Percentiles rank a stretch among this genome's conserved stretches.
These are phyloP conservation scores for Boletellus ananas DNA, from an alignment of 768 basidiomycete species.

Conservation along the genomic window DNA sequence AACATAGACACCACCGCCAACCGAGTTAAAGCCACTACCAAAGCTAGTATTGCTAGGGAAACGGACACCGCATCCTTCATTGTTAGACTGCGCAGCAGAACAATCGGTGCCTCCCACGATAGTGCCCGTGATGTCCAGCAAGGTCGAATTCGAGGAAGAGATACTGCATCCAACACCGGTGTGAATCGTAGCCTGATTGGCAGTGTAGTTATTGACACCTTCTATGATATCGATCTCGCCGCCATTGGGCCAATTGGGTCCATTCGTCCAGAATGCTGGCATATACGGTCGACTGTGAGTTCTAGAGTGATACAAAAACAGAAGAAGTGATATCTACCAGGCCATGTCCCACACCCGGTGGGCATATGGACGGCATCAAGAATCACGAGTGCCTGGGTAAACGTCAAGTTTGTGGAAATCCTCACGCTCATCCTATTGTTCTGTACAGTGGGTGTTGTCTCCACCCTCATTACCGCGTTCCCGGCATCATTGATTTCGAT, in stretches of 20 bases:
- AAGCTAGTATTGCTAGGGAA: constrained; percentile 59
- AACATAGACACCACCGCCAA: constrained; percentile 84
- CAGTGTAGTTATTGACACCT: constrained; percentile 76
- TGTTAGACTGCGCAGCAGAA: constrained; percentile 62
- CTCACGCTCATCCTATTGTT: constrained; percentile 72
- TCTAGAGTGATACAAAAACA: background rate
- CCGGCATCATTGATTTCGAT: constrained; percentile 64
- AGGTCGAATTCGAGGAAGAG: constrained; percentile 41
- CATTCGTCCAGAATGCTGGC: constrained; percentile 48
- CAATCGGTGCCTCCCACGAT: constrained; percentile 73
- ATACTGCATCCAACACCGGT: constrained; percentile 70
- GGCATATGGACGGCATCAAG: constrained; percentile 90
- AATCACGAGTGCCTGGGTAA: constrained; percentile 67
- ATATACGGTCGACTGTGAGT: background rate
- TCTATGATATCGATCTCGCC: constrained; percentile 87
- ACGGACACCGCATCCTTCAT: constrained; percentile 80
- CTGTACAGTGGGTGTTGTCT: constrained; percentile 73
- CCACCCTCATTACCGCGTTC: constrained; percentile 83
- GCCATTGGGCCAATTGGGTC: constrained; percentile 41
- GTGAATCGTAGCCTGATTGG: constrained; percentile 81
- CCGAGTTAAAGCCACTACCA: constrained; percentile 83
- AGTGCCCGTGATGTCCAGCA: constrained; percentile 56
- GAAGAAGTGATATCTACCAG: constrained; percentile 33
- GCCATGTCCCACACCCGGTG: constrained; percentile 86
- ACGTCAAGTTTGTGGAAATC: constrained; percentile 59